A percentile compares a stretch with the other conserved stretches of the same genome.
These are phyloP conservation scores for Trichosporon coremiiforme DNA, from an alignment of 1,284 basidiomycete genomes.

Conservation along the genomic window DNA sequence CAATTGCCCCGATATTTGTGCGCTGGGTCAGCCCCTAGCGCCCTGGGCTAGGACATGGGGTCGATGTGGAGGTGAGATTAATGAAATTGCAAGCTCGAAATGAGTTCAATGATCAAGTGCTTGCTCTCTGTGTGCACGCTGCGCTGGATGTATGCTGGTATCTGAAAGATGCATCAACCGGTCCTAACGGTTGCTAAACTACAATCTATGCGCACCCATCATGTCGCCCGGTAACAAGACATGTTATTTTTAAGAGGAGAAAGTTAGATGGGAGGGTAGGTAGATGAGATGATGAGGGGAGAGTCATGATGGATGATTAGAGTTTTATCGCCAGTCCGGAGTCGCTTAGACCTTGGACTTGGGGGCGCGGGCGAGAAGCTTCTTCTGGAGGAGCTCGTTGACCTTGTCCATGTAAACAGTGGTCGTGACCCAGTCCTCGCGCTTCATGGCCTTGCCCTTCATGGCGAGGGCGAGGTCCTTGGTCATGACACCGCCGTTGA, in stretches of 20 bases:
- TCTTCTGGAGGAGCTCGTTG: constrained; percentile 46
- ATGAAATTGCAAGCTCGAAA: too few relatives aligned
- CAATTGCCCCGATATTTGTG: constrained; percentile 9
- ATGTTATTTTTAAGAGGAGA: constrained; percentile 14
- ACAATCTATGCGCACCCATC: constrained; percentile 19
- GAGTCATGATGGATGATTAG: constrained; percentile 9
- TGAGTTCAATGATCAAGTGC: too few relatives aligned
- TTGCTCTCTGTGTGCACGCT: too few relatives aligned
- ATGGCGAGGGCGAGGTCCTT: constrained; percentile 95
- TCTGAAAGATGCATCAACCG: constrained; percentile 19
- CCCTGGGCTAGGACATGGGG: too few relatives aligned
- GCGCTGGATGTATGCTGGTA: neutral
- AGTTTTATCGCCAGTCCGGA: neutral
- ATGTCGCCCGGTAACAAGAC: constrained; percentile 16
- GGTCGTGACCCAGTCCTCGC: constrained; percentile 92
- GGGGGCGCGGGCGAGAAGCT: constrained; percentile 38
- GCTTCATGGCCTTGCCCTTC: constrained; percentile 85
- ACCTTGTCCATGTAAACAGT: constrained; percentile 89
- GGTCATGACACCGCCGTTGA: constrained; percentile 94
- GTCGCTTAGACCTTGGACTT: constrained; percentile 28
- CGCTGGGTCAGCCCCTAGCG: neutral
- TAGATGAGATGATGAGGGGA: constrained; percentile 17
- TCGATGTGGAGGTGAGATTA: too few relatives aligned
- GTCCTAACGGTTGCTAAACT: constrained; percentile 19
- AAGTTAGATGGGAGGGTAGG: constrained; percentile 4